Evolutionary conservation across 1,139 yeast species (phyloP).

Genomic region (Nakaseomyces nivariensis): DNA sequence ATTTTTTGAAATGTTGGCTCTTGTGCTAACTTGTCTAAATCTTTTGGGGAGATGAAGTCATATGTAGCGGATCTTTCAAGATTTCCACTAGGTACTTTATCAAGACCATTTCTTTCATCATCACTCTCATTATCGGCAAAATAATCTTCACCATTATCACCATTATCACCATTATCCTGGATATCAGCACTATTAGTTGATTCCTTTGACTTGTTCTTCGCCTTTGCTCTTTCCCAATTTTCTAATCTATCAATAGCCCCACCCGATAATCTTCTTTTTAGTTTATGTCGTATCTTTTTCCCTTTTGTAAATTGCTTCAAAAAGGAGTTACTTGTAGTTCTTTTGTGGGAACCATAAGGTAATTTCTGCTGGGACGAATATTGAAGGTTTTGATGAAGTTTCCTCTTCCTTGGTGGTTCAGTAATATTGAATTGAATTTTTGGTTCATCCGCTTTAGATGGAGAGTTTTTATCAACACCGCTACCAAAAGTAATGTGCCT

Average conservation of each 20-base stretch:
- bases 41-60: constrained; percentile 31
- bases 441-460: constrained; percentile 8
- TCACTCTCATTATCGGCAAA: constrained; percentile 28
- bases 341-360: constrained; percentile 4
- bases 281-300: constrained; percentile 12
- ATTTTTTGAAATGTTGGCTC: constrained; percentile 40
- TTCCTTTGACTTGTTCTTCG: neutral
- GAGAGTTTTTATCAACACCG: neutral
- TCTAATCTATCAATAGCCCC: constrained; percentile 7
- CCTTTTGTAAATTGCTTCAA: constrained; percentile 16
- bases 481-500: neutral
- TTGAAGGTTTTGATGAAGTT: neutral
- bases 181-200: neutral
- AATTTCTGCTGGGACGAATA: neutral
- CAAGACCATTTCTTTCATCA: constrained; percentile 11
- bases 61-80: constrained; percentile 40
- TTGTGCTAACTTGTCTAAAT: constrained; percentile 25
- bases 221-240: neutral
- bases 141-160: constrained; percentile 27
- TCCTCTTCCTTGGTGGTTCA: constrained; percentile 15
- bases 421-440: constrained; percentile 23
- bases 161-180: constrained; percentile 19
- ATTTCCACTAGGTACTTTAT: constrained; percentile 1
- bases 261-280: constrained; percentile 16
- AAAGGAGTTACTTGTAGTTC: constrained; percentile 8